A percentile compares a stretch with the other conserved stretches of the same genome.
Evolutionary conservation across 352 stramenopile genomes (phyloP).

Genomic region (Blastocystis sp.): DNA sequence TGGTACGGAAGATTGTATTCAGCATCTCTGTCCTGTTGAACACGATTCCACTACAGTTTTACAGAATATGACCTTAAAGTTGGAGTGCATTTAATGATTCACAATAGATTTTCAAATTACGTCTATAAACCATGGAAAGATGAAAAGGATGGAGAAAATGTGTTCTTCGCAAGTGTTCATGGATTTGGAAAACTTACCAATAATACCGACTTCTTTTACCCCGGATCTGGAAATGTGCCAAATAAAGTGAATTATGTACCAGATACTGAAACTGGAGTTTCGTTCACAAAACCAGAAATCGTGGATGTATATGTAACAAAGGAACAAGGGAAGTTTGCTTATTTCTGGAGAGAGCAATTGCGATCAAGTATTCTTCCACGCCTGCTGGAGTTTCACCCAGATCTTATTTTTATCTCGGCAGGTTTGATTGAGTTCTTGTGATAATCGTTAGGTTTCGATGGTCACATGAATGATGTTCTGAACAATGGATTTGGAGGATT

Average conservation of each 20-base stretch:
- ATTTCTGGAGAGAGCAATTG: conserved; percentile 67
- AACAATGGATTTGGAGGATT: conserved; percentile 72
- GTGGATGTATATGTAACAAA: conserved; percentile 13
- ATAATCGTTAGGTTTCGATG: conserved; percentile 70
- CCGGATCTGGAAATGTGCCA: conserved; percentile 1
- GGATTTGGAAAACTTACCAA: conserved; percentile 44
- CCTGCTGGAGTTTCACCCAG: conserved; percentile 70
- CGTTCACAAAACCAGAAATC: conserved; percentile 23
- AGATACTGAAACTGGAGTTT: neutral
- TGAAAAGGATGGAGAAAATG: conserved; percentile 49
- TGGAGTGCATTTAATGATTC: neutral
- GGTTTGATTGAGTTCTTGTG: neutral
- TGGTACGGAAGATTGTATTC: conserved; percentile 77
- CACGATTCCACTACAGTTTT: neutral
- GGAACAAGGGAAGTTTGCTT: neutral
- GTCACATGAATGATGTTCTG: conserved; percentile 69
- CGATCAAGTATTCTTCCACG: conserved; percentile 68
- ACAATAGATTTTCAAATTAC: conserved; percentile 22
- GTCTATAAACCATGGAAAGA: conserved; percentile 55
- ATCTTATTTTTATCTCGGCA: conserved; percentile 72
- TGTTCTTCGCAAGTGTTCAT: conserved; percentile 65
- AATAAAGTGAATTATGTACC: conserved; percentile 19
- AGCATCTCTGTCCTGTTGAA: conserved; percentile 36
- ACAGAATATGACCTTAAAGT: neutral
- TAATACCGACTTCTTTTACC: conserved; percentile 54